Evolutionary conservation across 768 basidiomycete species (phyloP).

Genomic region (Mycena haematopus): DNA sequence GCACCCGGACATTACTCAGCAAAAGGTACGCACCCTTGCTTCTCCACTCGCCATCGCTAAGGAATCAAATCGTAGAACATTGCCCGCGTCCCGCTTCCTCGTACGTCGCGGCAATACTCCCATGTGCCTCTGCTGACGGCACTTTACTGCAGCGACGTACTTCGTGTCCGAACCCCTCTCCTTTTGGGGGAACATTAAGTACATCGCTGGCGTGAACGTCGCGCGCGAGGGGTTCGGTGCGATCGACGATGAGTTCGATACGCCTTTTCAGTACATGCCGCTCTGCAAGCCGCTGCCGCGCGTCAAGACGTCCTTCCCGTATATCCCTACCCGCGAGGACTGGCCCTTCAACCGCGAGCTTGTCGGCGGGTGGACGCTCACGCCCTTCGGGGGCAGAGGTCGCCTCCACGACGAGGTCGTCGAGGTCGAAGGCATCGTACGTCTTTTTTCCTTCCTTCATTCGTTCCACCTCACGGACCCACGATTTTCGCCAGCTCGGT

Average conservation of each 20-base stretch:
- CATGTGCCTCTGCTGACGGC: not conserved
- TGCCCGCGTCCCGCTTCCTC: slow-evolving; percentile 24
- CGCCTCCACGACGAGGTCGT: slow-evolving; percentile 22
- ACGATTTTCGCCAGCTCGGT: slow-evolving; percentile 16
- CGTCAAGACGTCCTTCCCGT: slow-evolving; percentile 23
- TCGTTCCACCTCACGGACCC: not conserved
- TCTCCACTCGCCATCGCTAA: not conserved
- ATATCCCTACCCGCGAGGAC: slow-evolving; percentile 25
- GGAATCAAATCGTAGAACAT: slow-evolving; percentile 9
- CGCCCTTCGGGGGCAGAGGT: slow-evolving; percentile 28
- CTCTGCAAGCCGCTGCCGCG: slow-evolving; percentile 11
- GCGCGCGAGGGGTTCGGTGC: slow-evolving; percentile 19
- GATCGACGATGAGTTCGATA: slow-evolving; percentile 26
- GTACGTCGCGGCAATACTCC: slow-evolving; percentile 3
- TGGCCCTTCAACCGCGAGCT: slow-evolving; percentile 27
- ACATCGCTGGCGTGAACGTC: slow-evolving; percentile 22
- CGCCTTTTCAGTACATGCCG: slow-evolving; percentile 22
- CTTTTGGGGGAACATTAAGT: slow-evolving; percentile 15
- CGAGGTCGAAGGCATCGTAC: slow-evolving; percentile 25
- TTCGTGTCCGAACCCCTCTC: not conserved
- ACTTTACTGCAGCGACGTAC: slow-evolving; percentile 17
- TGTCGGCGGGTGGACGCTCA: slow-evolving; percentile 28
- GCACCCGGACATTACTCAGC: slow-evolving; percentile 13
- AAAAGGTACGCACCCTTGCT: slow-evolving; percentile 1
- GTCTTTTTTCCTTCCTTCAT: not conserved